A percentile compares a stretch with the other conserved stretches of the same genome.
phyloP scores from a whole-genome alignment of 345 rosid genomes.

The Pistacia vera region DNA sequence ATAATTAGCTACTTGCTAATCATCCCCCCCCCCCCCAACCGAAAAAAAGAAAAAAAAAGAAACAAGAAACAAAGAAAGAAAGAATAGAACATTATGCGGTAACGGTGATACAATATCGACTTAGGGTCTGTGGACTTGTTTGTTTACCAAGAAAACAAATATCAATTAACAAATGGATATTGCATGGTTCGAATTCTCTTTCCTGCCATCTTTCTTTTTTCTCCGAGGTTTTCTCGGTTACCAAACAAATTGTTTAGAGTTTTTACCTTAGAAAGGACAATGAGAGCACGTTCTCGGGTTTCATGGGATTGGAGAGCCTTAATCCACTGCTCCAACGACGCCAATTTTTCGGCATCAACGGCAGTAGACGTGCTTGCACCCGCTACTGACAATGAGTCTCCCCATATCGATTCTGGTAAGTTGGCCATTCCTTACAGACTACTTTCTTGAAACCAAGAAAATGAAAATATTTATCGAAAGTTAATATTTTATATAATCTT shows the following conservation, averaged over 20 bases:
- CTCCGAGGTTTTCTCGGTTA: conserved; percentile 5
- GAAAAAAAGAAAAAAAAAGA: no score
- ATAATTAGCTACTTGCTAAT: background rate
- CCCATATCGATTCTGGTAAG: background rate
- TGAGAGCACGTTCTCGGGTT: conserved; percentile 30
- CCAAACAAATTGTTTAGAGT: background rate
- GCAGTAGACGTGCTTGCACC: background rate
- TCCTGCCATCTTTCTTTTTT: background rate
- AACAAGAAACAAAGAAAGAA: no score
- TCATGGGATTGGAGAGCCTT: conserved; percentile 20
- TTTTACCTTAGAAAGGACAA: conserved; percentile 31
- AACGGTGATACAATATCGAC: background rate
- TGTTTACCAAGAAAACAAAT: background rate
- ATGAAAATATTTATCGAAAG: no score
- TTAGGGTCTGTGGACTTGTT: background rate
- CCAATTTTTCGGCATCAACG: background rate
- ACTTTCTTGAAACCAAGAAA: no score
- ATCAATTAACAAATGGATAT: background rate
- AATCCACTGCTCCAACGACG: conserved; percentile 23
- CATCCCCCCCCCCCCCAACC: background rate
- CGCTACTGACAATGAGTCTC: background rate
- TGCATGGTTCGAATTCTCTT: background rate
- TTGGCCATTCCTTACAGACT: background rate
- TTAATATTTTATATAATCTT: no score
- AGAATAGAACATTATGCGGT: background rate